phyloP scores from a whole-genome alignment of 805 yeast genomes.

The Lachancea sp. region DNA sequence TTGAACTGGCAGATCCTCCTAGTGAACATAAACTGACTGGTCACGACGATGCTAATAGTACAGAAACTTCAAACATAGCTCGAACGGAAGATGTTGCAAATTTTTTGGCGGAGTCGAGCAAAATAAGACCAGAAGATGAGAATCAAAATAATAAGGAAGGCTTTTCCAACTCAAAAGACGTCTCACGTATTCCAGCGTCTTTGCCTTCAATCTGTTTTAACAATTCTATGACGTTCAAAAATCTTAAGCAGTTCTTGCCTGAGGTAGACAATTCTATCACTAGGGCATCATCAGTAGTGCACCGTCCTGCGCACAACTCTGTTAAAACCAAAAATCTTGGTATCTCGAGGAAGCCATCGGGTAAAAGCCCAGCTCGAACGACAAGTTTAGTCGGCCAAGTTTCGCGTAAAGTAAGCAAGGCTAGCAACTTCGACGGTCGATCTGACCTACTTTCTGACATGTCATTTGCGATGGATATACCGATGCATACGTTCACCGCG shows the following conservation, averaged over 20 bases:
- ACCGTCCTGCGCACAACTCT: neutral
- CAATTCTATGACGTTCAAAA: slow-evolving; percentile 26
- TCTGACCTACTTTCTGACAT: slow-evolving; percentile 25
- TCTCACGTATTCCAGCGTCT: slow-evolving; percentile 12
- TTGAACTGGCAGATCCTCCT: neutral
- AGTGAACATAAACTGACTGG: neutral
- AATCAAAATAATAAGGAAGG: too few relatives aligned
- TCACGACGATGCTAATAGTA: neutral
- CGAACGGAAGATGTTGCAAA: neutral
- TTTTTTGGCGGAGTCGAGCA: slow-evolving; percentile 18
- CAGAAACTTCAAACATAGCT: neutral
- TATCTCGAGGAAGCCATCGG: slow-evolving; percentile 15
- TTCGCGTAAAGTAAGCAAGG: slow-evolving; percentile 6
- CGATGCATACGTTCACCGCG: slow-evolving; percentile 25
- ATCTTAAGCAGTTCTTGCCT: slow-evolving; percentile 21
- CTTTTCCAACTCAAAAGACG: neutral
- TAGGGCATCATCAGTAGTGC: neutral
- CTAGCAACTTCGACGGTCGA: slow-evolving; percentile 4
- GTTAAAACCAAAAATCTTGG: slow-evolving; percentile 3
- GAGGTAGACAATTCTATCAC: slow-evolving; percentile 6
- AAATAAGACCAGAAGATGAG: slow-evolving; percentile 12
- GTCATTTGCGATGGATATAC: slow-evolving; percentile 28
- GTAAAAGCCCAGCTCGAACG: slow-evolving; percentile 4
- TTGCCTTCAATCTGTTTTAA: slow-evolving; percentile 24
- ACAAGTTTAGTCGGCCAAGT: slow-evolving; percentile 7